Base-by-base conservation (phyloP, 805 yeast species). In the Starmerella cellae region DNA sequence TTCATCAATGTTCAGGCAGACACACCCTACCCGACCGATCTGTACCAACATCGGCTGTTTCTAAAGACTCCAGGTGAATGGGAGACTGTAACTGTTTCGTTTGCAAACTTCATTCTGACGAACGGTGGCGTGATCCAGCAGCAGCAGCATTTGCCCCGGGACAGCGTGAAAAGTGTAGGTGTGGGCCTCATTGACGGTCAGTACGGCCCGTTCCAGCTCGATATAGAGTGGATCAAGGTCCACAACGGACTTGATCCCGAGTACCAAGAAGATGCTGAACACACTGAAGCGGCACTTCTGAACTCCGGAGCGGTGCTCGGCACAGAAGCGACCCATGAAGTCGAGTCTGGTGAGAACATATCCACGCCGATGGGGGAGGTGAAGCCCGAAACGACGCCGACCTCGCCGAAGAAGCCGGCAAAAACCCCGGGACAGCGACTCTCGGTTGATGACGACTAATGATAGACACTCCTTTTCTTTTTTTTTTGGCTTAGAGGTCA, bases 1-100 rank as follows among this genome's bases (percentile, higher is more conserved):
- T 71, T 79, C 59, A 77, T 83, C 35, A 83, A 83, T 55, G 69
- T 83, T 39, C 94, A 83, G 62, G 78, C 88, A 11, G 83, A 82
- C 54, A 74, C 84, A 1, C 79, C 87, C 26, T 70, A 79, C 46
- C 70, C 75, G 6, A 79, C 88, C 2, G 94, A 83, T 60, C 63
- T 83, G 48, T 83, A 75, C 60, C 94, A 83, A 60, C 94, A 83
- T 59, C 62, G 94, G 19, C 64, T 83, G 48, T 83, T 81, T 53
- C 62, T 80, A 49, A 73, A 74, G 50, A 71, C 66, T 32, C 83
- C 82, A 4, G 82, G 84, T 2, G 67, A 74, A 47, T 82, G 94
- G 94, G 91, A 83, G 57, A 79, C 84, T 1, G 84, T 82, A 13
- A 73, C 78, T 23, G 75, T 83, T 27, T 84, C 91, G 35, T 64